Percentiles rank a stretch among this genome's conserved stretches.
These are phyloP conservation scores for Fraxinus sp. DNA, from an alignment of 305 asterid species.

Conservation along the genomic window DNA sequence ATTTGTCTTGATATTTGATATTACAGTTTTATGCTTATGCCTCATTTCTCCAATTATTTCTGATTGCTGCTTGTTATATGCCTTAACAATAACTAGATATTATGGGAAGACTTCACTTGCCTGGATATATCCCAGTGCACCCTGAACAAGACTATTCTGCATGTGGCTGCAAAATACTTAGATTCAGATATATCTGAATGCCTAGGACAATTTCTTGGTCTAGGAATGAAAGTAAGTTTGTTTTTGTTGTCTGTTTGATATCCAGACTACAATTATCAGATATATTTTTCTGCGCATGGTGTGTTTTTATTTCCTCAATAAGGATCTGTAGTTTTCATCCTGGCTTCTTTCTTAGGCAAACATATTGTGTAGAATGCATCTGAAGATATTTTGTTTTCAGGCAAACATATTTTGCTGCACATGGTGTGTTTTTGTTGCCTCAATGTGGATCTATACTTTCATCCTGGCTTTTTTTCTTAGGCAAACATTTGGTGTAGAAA, in stretches of 20 bases:
- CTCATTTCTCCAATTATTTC: not conserved
- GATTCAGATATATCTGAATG: constrained; percentile 62
- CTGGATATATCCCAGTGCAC: constrained; percentile 88
- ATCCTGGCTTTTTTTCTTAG: constrained; percentile 36
- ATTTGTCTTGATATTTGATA: not conserved
- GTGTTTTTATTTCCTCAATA: constrained; percentile 4
- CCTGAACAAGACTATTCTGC: constrained; percentile 71
- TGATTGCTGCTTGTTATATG: constrained; percentile 25
- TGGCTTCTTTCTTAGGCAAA: constrained; percentile 50
- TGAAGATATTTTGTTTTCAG: constrained; percentile 19
- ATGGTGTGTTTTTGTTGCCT: not conserved
- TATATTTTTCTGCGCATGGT: constrained; percentile 1
- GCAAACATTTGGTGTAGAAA: constrained; percentile 87
- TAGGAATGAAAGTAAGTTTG: constrained; percentile 68
- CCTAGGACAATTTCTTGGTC: constrained; percentile 53
- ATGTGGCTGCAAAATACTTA: constrained; percentile 61
- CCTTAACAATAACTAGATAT: constrained; percentile 58
- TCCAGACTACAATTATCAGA: not conserved
- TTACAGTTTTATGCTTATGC: not conserved
- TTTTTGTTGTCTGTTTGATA: constrained; percentile 12
- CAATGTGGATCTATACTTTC: constrained; percentile 12
- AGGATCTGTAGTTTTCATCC: constrained; percentile 16
- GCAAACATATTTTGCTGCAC: constrained; percentile 4
- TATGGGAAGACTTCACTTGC: constrained; percentile 93
- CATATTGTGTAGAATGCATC: constrained; percentile 84